A percentile compares a stretch with the other conserved stretches of the same genome.
Conservation (phyloP, 2,329 filamentous ascomycete species). For the Talaromyces verruculosus region DNA sequence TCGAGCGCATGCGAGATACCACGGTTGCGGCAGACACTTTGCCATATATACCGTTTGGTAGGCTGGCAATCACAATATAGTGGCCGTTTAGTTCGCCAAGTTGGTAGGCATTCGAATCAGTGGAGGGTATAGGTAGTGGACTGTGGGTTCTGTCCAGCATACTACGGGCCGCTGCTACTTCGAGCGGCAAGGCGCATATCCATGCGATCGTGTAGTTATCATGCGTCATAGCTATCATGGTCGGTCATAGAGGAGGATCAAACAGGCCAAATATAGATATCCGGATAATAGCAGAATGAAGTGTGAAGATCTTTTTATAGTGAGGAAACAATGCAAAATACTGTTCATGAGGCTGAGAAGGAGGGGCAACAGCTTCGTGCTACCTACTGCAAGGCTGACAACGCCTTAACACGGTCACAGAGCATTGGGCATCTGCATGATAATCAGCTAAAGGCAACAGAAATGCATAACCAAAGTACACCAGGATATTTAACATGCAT, state of each 20-base stretch:
- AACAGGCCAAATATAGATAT: not conserved
- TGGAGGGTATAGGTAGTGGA: not conserved
- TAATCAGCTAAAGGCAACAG: not conserved
- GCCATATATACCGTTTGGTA: not conserved
- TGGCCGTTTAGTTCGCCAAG: not conserved
- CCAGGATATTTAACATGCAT: conserved; percentile 12
- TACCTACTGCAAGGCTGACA: conserved; percentile 6
- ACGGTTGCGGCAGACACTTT: not conserved
- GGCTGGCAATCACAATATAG: not conserved
- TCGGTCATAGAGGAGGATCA: not conserved
- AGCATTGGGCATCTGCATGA: conserved; percentile 9
- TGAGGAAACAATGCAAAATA: too few relatives aligned
- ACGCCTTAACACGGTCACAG: not conserved
- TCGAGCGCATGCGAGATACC: not conserved
- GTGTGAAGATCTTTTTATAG: not conserved
- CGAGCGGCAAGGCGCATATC: conserved; percentile 16
- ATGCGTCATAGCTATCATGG: not conserved
- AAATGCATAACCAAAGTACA: conserved; percentile 12
- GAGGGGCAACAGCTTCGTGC: too few relatives aligned
- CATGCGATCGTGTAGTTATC: conserved; percentile 21
- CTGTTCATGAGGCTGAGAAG: too few relatives aligned
- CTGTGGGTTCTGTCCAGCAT: conserved; percentile 21
- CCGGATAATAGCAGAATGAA: not conserved
- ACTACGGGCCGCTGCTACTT: conserved; percentile 11
- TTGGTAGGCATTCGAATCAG: not conserved